Evolutionary conservation across 2,329 filamentous ascomycete genomes (phyloP).

Genomic region (Immersiporthe knoxdaviesiana): DNA sequence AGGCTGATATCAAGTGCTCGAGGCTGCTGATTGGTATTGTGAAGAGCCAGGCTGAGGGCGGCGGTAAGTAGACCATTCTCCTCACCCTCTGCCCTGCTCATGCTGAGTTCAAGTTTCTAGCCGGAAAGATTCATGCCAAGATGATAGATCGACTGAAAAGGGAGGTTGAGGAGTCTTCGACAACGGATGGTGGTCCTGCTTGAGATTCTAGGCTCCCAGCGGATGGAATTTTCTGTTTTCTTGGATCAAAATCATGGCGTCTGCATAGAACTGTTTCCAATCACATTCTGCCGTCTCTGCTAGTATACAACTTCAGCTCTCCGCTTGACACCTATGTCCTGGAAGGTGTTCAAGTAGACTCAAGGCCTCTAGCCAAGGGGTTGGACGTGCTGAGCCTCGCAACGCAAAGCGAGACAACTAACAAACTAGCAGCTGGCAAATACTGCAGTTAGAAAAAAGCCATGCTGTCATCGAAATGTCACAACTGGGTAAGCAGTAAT

Average conservation of each 20-base stretch:
- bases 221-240: neutral
- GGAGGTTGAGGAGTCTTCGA: slow-evolving; percentile 28
- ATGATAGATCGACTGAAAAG: slow-evolving; percentile 46
- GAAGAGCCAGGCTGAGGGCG: slow-evolving; percentile 54
- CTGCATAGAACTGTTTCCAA: neutral
- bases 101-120: slow-evolving; percentile 13
- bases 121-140: slow-evolving; percentile 50
- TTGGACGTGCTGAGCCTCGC: no score
- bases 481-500: neutral
- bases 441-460: no score
- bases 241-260: neutral
- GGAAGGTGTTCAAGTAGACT: neutral
- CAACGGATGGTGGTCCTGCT: neutral
- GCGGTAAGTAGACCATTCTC: slow-evolving; percentile 42
- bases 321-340: no score
- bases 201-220: neutral
- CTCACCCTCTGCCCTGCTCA: neutral
- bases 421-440: no score
- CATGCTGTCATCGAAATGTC: neutral
- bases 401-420: no score
- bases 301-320: neutral
- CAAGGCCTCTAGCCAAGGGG: neutral
- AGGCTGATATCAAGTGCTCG: slow-evolving; percentile 54
- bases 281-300: neutral
- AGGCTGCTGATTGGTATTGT: slow-evolving; percentile 53